These are phyloP conservation scores for Setaria italica DNA, from an alignment of 202 grass and related monocot genomes.

Conservation along the genomic window DNA sequence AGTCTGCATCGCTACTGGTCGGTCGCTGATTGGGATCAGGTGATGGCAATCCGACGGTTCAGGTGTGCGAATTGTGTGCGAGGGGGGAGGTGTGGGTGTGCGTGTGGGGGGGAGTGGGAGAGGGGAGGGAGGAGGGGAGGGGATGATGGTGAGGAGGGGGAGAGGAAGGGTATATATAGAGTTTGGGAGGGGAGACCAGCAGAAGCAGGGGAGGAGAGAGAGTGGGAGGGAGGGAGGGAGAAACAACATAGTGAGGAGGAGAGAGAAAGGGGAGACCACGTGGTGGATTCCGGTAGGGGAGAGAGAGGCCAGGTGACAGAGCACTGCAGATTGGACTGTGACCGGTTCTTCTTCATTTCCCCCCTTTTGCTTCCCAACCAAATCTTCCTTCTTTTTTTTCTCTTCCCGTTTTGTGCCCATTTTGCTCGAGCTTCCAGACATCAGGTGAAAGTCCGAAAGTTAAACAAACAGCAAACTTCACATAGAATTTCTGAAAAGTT, in stretches of 20 bases:
- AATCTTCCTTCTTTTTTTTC: too few relatives aligned
- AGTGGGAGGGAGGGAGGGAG: background rate
- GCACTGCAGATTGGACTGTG: background rate
- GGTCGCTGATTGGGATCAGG: background rate
- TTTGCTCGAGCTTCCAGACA: too few relatives aligned
- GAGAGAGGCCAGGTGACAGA: conserved; percentile 1
- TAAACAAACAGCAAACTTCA: too few relatives aligned
- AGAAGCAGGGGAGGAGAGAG: background rate
- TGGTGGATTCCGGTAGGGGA: conserved; percentile 6
- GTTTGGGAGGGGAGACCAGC: background rate
- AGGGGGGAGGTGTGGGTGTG: background rate
- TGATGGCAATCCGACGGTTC: background rate
- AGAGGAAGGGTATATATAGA: conserved; percentile 41
- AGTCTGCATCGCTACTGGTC: conserved; percentile 28
- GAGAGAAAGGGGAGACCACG: conserved; percentile 4
- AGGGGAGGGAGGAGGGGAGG: too few relatives aligned
- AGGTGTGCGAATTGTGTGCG: background rate
- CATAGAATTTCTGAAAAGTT: too few relatives aligned
- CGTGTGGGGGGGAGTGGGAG: background rate
- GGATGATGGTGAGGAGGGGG: background rate
- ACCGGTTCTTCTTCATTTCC: background rate
- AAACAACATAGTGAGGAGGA: too few relatives aligned
- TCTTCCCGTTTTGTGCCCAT: too few relatives aligned
- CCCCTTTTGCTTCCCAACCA: too few relatives aligned
- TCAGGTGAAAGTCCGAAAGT: too few relatives aligned